These are phyloP conservation scores for Geosiphon pyriformis DNA, from an alignment of 192 early-diverging fungal species.

Conservation along the genomic window DNA sequence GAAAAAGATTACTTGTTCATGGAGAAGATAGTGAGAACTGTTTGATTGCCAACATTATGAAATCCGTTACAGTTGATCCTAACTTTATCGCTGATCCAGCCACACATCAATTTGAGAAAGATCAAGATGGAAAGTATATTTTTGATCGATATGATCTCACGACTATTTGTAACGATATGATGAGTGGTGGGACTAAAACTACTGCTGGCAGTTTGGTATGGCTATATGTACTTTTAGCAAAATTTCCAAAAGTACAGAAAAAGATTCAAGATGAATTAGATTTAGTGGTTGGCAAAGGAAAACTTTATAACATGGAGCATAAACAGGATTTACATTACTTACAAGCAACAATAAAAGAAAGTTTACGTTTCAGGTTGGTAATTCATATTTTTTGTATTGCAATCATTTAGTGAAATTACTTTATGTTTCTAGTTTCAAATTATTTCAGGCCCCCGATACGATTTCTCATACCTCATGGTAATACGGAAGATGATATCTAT, in stretches of 20 bases:
- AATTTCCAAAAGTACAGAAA: not conserved
- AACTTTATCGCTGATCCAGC: not conserved
- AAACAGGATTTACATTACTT: constrained; percentile 3
- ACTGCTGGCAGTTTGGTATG: not conserved
- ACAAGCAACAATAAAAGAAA: constrained; percentile 2
- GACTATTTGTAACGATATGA: not conserved
- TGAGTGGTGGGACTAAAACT: not conserved
- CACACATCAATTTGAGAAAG: not conserved
- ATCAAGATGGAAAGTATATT: not conserved
- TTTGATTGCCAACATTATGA: not conserved
- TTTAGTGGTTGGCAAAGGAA: not conserved
- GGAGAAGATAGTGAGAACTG: not conserved
- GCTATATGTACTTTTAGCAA: not conserved
- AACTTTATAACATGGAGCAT: not conserved
- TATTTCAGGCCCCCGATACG: not conserved
- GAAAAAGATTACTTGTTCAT: not conserved
- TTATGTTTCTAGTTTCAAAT: too few species aligned
- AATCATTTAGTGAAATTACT: not conserved
- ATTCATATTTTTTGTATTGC: not conserved
- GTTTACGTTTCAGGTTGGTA: constrained; percentile 4
- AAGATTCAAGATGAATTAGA: not conserved
- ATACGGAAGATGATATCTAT: constrained; percentile 6
- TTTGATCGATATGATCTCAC: not conserved
- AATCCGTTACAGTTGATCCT: not conserved
- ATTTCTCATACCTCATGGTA: too few species aligned